Conservation (phyloP, 148 eudicot genomes). For the Chenopodium album region DNA sequence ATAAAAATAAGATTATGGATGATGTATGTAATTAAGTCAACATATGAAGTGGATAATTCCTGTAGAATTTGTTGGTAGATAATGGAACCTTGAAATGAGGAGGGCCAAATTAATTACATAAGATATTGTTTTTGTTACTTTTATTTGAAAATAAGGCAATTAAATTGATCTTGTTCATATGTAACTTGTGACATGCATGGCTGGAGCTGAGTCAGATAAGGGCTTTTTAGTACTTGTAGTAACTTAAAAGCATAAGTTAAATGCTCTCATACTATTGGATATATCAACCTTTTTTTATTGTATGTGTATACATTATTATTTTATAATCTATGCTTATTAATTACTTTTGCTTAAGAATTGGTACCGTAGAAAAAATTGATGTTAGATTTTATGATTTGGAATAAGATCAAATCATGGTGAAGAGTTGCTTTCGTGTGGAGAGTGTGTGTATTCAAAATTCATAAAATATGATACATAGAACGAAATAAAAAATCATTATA, state of each 20-base stretch:
- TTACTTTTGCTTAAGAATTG: conserved; percentile 12
- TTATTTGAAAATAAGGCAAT: conserved; percentile 6
- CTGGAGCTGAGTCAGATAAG: conserved; percentile 33
- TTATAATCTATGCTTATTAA: not conserved
- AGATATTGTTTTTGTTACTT: not conserved
- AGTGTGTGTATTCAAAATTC: not conserved
- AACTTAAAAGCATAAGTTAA: conserved; percentile 25
- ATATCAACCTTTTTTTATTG: not conserved
- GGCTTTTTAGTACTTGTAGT: conserved; percentile 29
- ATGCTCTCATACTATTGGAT: conserved; percentile 14
- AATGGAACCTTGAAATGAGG: conserved; percentile 12
- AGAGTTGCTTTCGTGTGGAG: not conserved
- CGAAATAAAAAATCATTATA: no score
- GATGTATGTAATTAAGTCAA: conserved; percentile 18
- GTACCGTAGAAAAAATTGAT: not conserved
- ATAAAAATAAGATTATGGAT: conserved; percentile 10
- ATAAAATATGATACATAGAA: no score
- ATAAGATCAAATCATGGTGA: not conserved
- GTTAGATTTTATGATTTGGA: no score
- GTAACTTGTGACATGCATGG: conserved; percentile 25
- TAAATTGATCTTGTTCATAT: not conserved
- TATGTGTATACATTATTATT: no score
- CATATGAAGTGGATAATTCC: conserved; percentile 16
- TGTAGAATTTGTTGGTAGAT: not conserved
- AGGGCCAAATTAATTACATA: not conserved